These are phyloP conservation scores for Gracilaria vermiculophylla DNA, from an alignment of 23 red algal genomes.

Conservation along the genomic window DNA sequence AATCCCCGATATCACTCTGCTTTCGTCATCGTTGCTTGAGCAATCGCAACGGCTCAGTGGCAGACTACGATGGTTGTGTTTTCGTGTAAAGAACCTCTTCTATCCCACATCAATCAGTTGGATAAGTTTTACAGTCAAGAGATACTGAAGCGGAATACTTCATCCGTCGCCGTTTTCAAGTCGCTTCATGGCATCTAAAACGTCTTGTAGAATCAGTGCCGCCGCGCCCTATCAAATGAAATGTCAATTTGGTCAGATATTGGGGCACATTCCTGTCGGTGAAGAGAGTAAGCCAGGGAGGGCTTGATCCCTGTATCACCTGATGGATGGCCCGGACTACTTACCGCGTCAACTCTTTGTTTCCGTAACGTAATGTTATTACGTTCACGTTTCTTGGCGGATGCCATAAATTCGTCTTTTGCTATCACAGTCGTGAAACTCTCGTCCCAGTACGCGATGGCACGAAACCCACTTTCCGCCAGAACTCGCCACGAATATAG, in stretches of 20 bases:
- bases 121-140: no score
- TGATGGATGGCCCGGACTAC: no score
- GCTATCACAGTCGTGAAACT: constrained; percentile 41
- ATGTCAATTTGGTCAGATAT: neutral
- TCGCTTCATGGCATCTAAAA: constrained; percentile 38
- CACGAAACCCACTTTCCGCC: constrained; percentile 30
- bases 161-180: neutral
- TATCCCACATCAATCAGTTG: no score
- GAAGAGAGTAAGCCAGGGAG: neutral
- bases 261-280: neutral
- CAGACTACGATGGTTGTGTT: neutral
- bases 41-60: neutral
- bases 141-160: no score
- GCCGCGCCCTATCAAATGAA: constrained; percentile 32
- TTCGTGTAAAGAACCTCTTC: neutral
- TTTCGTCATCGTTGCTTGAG: neutral
- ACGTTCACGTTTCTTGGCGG: constrained; percentile 19
- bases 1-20: neutral
- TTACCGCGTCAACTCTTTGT: constrained; percentile 35
- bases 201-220: constrained; percentile 64
- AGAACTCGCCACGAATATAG: constrained; percentile 24
- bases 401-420: constrained; percentile 13
- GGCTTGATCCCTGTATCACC: no score
- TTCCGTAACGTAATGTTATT: constrained; percentile 15
- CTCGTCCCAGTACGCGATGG: constrained; percentile 48